Percentiles rank a stretch among this genome's conserved stretches.
These are phyloP conservation scores for Tylopilus sp. DNA, from an alignment of 1,284 basidiomycete species.

Conservation along the genomic window DNA sequence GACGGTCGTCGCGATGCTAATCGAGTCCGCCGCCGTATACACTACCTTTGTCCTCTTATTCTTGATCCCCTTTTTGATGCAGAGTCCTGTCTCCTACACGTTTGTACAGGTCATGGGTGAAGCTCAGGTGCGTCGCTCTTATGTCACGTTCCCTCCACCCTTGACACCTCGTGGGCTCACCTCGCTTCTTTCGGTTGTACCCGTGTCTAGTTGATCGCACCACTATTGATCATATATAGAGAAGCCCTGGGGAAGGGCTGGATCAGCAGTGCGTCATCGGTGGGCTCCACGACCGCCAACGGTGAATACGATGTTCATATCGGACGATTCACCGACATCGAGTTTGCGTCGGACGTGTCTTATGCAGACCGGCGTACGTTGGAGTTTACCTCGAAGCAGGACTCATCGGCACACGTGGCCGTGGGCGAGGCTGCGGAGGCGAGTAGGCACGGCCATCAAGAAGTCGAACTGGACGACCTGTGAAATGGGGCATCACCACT, in stretches of 20 bases:
- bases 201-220: slow-evolving; percentile 23
- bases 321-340: slow-evolving; percentile 27
- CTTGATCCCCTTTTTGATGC: slow-evolving; percentile 19
- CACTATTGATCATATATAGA: slow-evolving; percentile 28
- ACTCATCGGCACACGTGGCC: not conserved
- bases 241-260: slow-evolving; percentile 30
- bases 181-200: not conserved
- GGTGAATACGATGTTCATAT: slow-evolving; percentile 14
- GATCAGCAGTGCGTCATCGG: slow-evolving; percentile 19
- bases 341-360: slow-evolving; percentile 20
- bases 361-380: slow-evolving; percentile 4
- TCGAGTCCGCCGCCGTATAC: slow-evolving; percentile 30
- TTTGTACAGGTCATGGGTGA: slow-evolving; percentile 31
- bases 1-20: slow-evolving; percentile 26
- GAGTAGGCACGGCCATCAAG: slow-evolving; percentile 37
- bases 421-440: not conserved
- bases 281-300: slow-evolving; percentile 1
- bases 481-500: slow-evolving; percentile 41
- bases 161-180: slow-evolving; percentile 1
- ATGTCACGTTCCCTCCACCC: too few species aligned
- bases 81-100: slow-evolving; percentile 16
- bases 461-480: slow-evolving; percentile 65
- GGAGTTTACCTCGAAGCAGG: slow-evolving; percentile 12
- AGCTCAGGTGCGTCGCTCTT: slow-evolving; percentile 19
- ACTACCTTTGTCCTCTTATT: slow-evolving; percentile 27